Evolutionary conservation across 176 grass and related monocot species (phyloP).

Genomic region (Pontederia paniculata): DNA sequence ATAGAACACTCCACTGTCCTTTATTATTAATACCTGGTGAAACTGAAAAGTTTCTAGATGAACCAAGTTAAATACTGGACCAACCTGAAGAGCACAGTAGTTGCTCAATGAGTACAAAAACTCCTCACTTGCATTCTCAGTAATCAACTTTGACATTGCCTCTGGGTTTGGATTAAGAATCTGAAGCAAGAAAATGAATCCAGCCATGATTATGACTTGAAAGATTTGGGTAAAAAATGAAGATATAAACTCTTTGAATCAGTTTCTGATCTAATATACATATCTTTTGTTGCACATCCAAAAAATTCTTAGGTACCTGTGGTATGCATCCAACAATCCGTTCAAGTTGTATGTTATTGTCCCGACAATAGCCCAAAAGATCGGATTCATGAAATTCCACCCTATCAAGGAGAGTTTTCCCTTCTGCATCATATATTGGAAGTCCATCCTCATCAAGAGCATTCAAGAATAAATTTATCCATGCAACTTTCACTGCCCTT

Average conservation of each 20-base stretch:
- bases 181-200: slow-evolving; percentile 25
- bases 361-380: slow-evolving; percentile 78
- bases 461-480: slow-evolving; percentile 94
- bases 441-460: slow-evolving; percentile 74
- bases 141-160: slow-evolving; percentile 95
- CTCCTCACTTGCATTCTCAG: slow-evolving; percentile 92
- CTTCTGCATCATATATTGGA: slow-evolving; percentile 60
- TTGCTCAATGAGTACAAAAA: slow-evolving; percentile 94
- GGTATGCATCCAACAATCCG: slow-evolving; percentile 95
- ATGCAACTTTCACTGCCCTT: slow-evolving; percentile 86
- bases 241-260: no score
- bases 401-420: slow-evolving; percentile 85
- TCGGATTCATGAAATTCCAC: slow-evolving; percentile 98
- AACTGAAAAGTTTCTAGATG: not conserved
- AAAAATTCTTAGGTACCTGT: slow-evolving; percentile 35
- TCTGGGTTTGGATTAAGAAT: slow-evolving; percentile 99
- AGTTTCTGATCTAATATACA: not conserved
- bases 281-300: not conserved
- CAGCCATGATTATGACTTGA: not conserved
- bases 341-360: slow-evolving; percentile 82
- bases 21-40: no score
- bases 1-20: no score
- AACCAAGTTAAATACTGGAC: not conserved
- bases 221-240: no score
- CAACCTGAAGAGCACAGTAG: slow-evolving; percentile 98